A percentile compares a stretch with the other conserved stretches of the same genome.
Evolutionary conservation across 2,329 filamentous ascomycete species (phyloP).

Genomic region (Lasiodiplodia sp.): DNA sequence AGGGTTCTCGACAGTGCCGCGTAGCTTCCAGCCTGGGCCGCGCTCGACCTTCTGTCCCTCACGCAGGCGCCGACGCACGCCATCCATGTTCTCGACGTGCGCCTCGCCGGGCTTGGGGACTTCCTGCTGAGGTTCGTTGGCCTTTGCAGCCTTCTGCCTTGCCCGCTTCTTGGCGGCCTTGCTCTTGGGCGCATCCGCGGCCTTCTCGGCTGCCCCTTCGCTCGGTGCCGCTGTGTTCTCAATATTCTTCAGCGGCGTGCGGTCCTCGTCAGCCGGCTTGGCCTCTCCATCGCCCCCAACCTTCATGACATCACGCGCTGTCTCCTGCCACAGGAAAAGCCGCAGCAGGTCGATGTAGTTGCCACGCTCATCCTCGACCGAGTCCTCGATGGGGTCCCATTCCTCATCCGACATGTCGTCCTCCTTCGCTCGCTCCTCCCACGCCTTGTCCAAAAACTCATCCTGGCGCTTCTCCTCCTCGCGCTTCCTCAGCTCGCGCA

Average conservation of each 20-base stretch:
- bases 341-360: constrained; percentile 55
- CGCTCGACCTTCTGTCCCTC: constrained; percentile 49
- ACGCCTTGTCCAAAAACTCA: constrained; percentile 53
- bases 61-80: constrained; percentile 51
- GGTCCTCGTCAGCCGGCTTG: constrained; percentile 36
- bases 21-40: constrained; percentile 43
- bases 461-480: constrained; percentile 55
- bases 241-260: constrained; percentile 32
- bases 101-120: constrained; percentile 44
- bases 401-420: constrained; percentile 48
- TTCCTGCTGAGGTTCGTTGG: constrained; percentile 33
- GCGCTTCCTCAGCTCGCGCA: constrained; percentile 48
- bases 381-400: constrained; percentile 60
- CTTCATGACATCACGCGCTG: neutral
- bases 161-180: constrained; percentile 45
- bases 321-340: constrained; percentile 54
- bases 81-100: constrained; percentile 53
- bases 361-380: constrained; percentile 53
- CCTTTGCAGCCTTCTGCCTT: constrained; percentile 40
- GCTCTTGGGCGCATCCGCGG: neutral
- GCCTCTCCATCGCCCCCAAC: constrained; percentile 10
- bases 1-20: constrained; percentile 44
- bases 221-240: neutral
- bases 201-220: neutral
- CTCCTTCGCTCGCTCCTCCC: constrained; percentile 50